phyloP scores from a whole-genome alignment of 108 stramenopile species.

The Pseudonitzschia pungens region DNA sequence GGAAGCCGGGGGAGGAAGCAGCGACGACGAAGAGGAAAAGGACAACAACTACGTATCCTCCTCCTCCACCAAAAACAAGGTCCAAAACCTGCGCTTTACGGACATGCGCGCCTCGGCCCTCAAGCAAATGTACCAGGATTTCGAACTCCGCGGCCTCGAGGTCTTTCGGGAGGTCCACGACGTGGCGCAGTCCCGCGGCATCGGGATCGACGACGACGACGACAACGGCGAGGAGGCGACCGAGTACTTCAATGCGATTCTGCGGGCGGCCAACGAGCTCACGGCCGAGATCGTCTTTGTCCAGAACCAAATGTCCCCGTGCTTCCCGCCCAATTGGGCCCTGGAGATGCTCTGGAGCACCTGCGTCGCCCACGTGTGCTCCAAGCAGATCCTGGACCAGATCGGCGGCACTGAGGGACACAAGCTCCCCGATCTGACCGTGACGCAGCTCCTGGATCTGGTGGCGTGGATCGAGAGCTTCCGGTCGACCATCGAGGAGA shows the following conservation, averaged over 20 bases:
- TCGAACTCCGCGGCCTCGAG: slow-evolving; percentile 73
- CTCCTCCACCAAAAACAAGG: slow-evolving; percentile 12
- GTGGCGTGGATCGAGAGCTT: slow-evolving; percentile 89
- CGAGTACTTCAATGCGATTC: slow-evolving; percentile 71
- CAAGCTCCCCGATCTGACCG: slow-evolving; percentile 72
- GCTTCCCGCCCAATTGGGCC: slow-evolving; percentile 85
- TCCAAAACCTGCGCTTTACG: slow-evolving; percentile 67
- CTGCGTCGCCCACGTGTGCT: slow-evolving; percentile 83
- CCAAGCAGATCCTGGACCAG: slow-evolving; percentile 83
- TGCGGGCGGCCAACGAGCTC: slow-evolving; percentile 79
- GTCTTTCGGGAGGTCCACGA: slow-evolving; percentile 75
- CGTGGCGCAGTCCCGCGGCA: slow-evolving; percentile 1
- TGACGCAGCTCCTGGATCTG: slow-evolving; percentile 84
- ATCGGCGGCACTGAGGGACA: slow-evolving; percentile 86
- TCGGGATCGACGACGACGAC: slow-evolving; percentile 27
- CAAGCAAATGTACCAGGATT: slow-evolving; percentile 82
- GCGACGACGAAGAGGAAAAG: too few species aligned
- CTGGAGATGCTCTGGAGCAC: slow-evolving; percentile 84
- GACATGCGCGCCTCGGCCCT: slow-evolving; percentile 86
- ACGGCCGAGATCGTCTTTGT: slow-evolving; percentile 83
- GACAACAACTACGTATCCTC: neutral
- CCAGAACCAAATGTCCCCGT: slow-evolving; percentile 83
- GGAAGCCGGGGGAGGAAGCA: slow-evolving; percentile 26
- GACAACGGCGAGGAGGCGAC: slow-evolving; percentile 62
- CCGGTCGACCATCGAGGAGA: slow-evolving; percentile 84